phyloP scores from a whole-genome alignment of 331 rosid genomes.

The Quercus tomentella region DNA sequence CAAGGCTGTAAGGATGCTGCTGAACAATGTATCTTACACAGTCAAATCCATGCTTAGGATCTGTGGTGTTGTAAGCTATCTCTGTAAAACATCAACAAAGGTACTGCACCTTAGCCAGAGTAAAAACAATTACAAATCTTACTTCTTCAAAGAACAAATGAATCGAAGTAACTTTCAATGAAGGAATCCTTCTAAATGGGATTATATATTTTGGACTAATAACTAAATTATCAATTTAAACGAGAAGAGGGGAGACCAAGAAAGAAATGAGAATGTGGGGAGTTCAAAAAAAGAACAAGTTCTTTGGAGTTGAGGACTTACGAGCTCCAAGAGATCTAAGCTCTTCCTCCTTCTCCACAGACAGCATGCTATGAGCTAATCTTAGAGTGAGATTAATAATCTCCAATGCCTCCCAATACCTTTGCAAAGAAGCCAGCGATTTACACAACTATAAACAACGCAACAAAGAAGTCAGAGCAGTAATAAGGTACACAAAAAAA shows the following conservation, averaged over 20 bases:
- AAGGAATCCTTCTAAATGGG: not conserved
- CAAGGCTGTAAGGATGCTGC: slow-evolving; percentile 72
- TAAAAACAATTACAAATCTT: not conserved
- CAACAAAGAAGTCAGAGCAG: slow-evolving; percentile 12
- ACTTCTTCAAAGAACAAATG: not conserved
- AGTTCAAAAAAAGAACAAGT: not conserved
- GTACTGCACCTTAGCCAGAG: slow-evolving; percentile 11
- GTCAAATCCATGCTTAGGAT: slow-evolving; percentile 81
- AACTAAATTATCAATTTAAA: not conserved
- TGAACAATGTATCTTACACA: slow-evolving; percentile 76
- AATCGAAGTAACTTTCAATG: not conserved
- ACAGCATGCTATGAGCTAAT: slow-evolving; percentile 40
- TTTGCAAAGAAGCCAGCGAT: slow-evolving; percentile 68
- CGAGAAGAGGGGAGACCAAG: slow-evolving; percentile 13
- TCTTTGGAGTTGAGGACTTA: slow-evolving; percentile 29
- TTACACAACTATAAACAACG: slow-evolving; percentile 63
- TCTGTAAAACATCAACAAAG: slow-evolving; percentile 36
- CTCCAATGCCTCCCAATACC: slow-evolving; percentile 75
- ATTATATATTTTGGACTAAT: not conserved
- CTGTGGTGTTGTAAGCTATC: slow-evolving; percentile 78
- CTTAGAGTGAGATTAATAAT: slow-evolving; percentile 66
- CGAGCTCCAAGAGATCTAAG: slow-evolving; percentile 86
- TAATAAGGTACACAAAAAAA: not conserved
- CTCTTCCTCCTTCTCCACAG: slow-evolving; percentile 64
- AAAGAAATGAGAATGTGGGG: not conserved